A percentile compares a stretch with the other conserved stretches of the same genome.
Evolutionary conservation across 2,329 filamentous ascomycete species (phyloP).

Genomic region (Furcasterigmium sp.): DNA sequence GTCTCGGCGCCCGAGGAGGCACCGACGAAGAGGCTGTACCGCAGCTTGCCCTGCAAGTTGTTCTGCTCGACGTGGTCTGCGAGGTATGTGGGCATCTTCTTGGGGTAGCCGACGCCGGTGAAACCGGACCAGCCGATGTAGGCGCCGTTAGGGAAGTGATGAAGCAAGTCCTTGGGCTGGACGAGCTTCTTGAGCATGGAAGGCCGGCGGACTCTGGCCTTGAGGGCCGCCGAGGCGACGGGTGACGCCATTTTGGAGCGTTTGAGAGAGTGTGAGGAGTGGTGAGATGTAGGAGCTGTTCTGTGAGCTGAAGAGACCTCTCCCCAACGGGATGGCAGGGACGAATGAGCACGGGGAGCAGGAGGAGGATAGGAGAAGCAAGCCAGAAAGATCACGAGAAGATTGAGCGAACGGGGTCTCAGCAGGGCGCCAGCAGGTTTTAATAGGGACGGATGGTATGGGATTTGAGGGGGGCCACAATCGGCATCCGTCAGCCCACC

Average conservation of each 20-base stretch:
- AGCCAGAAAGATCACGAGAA: slow-evolving; percentile 1
- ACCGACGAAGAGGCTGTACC: slow-evolving; percentile 83
- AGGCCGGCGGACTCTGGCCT: slow-evolving; percentile 68
- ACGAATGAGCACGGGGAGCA: slow-evolving; percentile 1
- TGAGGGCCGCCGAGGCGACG: slow-evolving; percentile 66
- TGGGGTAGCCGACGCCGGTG: slow-evolving; percentile 84
- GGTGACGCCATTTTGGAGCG: slow-evolving; percentile 38
- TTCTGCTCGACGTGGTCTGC: slow-evolving; percentile 90
- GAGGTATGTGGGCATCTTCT: slow-evolving; percentile 78
- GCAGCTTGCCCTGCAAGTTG: slow-evolving; percentile 73
- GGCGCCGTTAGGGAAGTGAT: slow-evolving; percentile 76
- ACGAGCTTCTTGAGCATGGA: slow-evolving; percentile 77
- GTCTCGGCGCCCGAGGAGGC: slow-evolving; percentile 88
- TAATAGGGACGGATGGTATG: too few species aligned
- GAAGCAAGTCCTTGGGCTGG: slow-evolving; percentile 71
- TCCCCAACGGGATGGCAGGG: slow-evolving; percentile 7
- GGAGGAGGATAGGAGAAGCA: slow-evolving; percentile 7
- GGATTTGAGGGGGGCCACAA: too few species aligned
- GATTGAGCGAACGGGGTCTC: not conserved
- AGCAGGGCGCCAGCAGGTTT: not conserved
- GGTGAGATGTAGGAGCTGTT: too few species aligned
- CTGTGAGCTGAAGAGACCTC: slow-evolving; percentile 11
- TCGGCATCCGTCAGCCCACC: not conserved
- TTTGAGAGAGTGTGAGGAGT: slow-evolving; percentile 8
- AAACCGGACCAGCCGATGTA: slow-evolving; percentile 91